phyloP scores from a whole-genome alignment of 257 asterid genomes.

The Verbena officinalis region DNA sequence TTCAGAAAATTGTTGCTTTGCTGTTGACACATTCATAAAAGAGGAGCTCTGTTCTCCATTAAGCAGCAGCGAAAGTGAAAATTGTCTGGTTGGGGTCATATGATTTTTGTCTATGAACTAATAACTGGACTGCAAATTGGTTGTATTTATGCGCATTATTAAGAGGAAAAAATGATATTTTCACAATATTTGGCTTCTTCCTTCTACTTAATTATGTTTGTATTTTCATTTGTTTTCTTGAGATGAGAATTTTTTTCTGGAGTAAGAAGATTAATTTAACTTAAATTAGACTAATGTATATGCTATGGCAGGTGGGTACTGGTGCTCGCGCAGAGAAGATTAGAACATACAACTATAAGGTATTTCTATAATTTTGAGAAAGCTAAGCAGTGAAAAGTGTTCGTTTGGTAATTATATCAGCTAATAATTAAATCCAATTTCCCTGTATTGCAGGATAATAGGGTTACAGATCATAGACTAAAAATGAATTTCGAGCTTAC shows the following conservation, averaged over 20 bases:
- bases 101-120: neutral
- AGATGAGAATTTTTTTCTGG: neutral
- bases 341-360: slow-evolving; percentile 97
- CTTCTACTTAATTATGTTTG: slow-evolving; percentile 9
- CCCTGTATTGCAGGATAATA: slow-evolving; percentile 65
- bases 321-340: slow-evolving; percentile 99
- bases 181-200: neutral
- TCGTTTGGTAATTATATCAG: neutral
- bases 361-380: slow-evolving; percentile 27
- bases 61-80: neutral
- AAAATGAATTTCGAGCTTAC: slow-evolving; percentile 91
- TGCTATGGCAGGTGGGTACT: slow-evolving; percentile 81
- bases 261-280: neutral
- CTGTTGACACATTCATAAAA: neutral
- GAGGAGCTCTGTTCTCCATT: slow-evolving; percentile 2
- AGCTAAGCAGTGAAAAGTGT: neutral
- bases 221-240: slow-evolving; percentile 14
- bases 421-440: slow-evolving; percentile 6
- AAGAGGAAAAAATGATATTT: too few relatives aligned
- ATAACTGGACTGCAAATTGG: too few relatives aligned
- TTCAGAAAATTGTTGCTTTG: slow-evolving; percentile 15
- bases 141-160: too few relatives aligned
- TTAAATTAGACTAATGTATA: slow-evolving; percentile 29
- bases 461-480: slow-evolving; percentile 94
- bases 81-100: slow-evolving; percentile 10